Evolutionary conservation across 1,284 basidiomycete species (phyloP).

Genomic region (Puccinia coronata): DNA sequence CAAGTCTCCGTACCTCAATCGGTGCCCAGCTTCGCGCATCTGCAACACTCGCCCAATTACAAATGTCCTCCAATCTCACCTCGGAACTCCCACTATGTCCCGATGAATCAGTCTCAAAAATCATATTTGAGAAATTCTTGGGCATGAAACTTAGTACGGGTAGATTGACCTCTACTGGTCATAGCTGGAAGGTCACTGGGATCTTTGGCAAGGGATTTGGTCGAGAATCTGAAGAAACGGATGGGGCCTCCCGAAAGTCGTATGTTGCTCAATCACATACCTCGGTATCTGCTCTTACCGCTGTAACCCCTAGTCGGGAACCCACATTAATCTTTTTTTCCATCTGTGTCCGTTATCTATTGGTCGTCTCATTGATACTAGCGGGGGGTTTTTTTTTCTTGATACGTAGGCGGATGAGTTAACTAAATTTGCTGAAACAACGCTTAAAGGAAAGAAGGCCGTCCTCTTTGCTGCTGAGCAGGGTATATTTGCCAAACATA

Average conservation of each 20-base stretch:
- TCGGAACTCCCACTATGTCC: conserved; percentile 46
- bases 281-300: neutral
- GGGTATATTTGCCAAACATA: conserved; percentile 81
- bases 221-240: conserved; percentile 10
- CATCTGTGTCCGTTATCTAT: neutral
- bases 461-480: conserved; percentile 76
- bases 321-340: conserved; percentile 30
- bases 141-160: conserved; percentile 43
- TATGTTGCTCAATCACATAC: conserved; percentile 2
- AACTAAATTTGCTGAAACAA: conserved; percentile 71
- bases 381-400: neutral
- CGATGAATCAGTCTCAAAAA: conserved; percentile 43
- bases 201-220: conserved; percentile 38
- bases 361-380: neutral
- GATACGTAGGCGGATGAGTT: conserved; percentile 64
- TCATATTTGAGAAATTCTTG: conserved; percentile 42
- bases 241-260: conserved; percentile 2
- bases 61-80: conserved; percentile 39
- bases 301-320: conserved; percentile 6
- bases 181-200: conserved; percentile 46
- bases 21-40: conserved; percentile 22
- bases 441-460: conserved; percentile 74
- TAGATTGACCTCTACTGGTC: conserved; percentile 37
- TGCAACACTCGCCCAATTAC: conserved; percentile 20
- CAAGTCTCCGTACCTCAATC: conserved; percentile 5